These are phyloP conservation scores for Blepharisma undulans DNA, from an alignment of 169 alveolate genomes.

Conservation along the genomic window DNA sequence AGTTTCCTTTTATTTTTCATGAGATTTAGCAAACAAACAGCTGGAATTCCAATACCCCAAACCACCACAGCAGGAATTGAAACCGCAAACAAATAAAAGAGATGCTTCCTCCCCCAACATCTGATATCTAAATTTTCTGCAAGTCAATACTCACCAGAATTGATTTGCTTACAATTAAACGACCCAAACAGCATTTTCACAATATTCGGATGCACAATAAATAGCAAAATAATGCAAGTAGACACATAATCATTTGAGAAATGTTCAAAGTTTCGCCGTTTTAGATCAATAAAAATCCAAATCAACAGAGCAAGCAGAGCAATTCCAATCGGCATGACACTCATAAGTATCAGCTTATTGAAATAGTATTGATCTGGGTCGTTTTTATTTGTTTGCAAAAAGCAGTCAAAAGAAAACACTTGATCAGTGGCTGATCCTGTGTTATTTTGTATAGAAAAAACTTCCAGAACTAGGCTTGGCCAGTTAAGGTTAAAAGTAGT, in stretches of 20 bases:
- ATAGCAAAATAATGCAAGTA: constrained; percentile 37
- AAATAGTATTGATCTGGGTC: neutral
- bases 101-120: constrained; percentile 42
- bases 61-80: constrained; percentile 52
- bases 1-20: neutral
- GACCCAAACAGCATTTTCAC: constrained; percentile 36
- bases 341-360: neutral
- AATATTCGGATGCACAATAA: constrained; percentile 59
- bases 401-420: constrained; percentile 26
- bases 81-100: constrained; percentile 11
- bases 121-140: constrained; percentile 2
- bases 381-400: neutral
- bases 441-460: neutral
- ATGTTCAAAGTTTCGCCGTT: neutral
- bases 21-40: constrained; percentile 26
- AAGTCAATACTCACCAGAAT: constrained; percentile 37
- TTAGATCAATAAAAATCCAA: neutral
- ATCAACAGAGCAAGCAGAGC: neutral
- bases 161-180: constrained; percentile 45
- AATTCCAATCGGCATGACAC: neutral
- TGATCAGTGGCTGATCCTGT: neutral
- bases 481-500: neutral
- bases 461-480: neutral
- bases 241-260: neutral
- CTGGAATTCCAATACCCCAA: constrained; percentile 61